Evolutionary conservation across 2,329 filamentous ascomycete species (phyloP).

Genomic region (Neopestalotiopsis sp.): DNA sequence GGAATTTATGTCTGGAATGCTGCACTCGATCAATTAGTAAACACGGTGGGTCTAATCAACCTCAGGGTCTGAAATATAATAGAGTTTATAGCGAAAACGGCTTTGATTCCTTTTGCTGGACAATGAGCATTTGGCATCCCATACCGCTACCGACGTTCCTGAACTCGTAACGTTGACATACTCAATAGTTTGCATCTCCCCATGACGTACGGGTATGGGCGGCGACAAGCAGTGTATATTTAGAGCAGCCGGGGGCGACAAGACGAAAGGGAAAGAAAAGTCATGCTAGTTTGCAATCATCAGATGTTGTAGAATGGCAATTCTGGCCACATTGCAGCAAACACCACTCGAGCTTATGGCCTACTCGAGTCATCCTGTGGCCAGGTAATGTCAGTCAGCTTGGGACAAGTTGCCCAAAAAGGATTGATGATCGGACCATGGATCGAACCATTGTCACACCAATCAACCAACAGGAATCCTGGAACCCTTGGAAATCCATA

Average conservation of each 20-base stretch:
- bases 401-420: conserved; percentile 7
- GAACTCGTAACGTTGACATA: too few relatives aligned
- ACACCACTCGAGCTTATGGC: background rate
- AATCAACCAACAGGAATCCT: conserved; percentile 13
- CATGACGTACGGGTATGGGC: conserved; percentile 27
- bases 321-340: conserved; percentile 15
- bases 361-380: background rate
- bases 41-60: too few relatives aligned
- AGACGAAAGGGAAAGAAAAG: background rate
- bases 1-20: too few relatives aligned
- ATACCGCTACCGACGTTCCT: too few relatives aligned
- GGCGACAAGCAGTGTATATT: background rate
- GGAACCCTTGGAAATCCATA: background rate
- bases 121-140: too few relatives aligned
- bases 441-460: conserved; percentile 23
- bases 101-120: too few relatives aligned
- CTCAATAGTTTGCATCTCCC: conserved; percentile 19
- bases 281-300: background rate
- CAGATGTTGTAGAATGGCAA: conserved; percentile 6
- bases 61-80: too few relatives aligned
- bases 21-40: too few relatives aligned
- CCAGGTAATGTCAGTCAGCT: background rate
- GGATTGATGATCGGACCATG: conserved; percentile 20
- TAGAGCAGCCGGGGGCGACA: background rate
- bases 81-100: too few relatives aligned